Evolutionary conservation across 1,284 basidiomycete species (phyloP).

Genomic region (Filobasidium uniguttulatum): DNA sequence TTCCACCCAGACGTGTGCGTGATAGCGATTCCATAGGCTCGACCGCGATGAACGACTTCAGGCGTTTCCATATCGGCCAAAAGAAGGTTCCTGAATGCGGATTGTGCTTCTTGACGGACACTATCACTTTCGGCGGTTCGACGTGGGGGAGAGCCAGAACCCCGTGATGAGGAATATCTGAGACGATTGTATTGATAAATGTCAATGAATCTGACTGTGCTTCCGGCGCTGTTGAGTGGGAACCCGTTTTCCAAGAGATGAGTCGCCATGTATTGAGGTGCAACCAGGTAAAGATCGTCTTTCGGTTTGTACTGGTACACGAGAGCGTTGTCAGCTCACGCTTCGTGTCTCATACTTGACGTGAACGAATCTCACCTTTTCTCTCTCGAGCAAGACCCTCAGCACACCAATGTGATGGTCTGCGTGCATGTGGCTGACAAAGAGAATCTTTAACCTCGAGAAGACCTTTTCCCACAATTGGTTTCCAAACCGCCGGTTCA

Average conservation of each 20-base stretch:
- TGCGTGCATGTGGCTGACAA: constrained; percentile 78
- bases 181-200: constrained; percentile 2
- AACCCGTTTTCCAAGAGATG: constrained; percentile 31
- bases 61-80: constrained; percentile 46
- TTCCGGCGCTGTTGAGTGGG: neutral
- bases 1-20: constrained; percentile 63
- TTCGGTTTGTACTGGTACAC: constrained; percentile 38
- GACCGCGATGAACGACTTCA: constrained; percentile 55
- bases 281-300: constrained; percentile 53
- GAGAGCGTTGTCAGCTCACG: constrained; percentile 23
- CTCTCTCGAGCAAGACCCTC: constrained; percentile 58
- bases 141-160: neutral
- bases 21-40: constrained; percentile 56
- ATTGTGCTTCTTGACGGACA: neutral
- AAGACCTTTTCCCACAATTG: constrained; percentile 24
- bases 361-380: constrained; percentile 44
- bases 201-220: constrained; percentile 22
- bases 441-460: constrained; percentile 43
- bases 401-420: constrained; percentile 83
- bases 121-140: neutral
- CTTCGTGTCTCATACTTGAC: neutral
- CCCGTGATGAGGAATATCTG: neutral
- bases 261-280: constrained; percentile 32
- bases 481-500: constrained; percentile 63
- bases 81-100: constrained; percentile 9